phyloP scores from a whole-genome alignment of 176 grass and related monocot genomes.

The Musa schizocarpa region DNA sequence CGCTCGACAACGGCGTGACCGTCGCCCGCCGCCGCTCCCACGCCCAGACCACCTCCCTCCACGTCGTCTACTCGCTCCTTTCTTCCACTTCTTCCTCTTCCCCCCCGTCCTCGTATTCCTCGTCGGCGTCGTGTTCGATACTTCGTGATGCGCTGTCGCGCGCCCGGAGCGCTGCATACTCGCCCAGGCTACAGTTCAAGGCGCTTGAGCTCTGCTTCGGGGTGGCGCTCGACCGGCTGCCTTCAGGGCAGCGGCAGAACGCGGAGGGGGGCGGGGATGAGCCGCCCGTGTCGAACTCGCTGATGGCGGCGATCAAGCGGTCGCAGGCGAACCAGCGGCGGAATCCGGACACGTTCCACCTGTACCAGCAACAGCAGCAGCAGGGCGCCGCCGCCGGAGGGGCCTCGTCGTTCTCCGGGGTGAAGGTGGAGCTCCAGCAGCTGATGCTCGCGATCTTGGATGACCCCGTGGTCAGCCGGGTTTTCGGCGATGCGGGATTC shows the following conservation, averaged over 20 bases:
- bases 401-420: conserved; percentile 25
- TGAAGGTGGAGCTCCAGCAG: conserved; percentile 73
- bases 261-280: conserved; percentile 12
- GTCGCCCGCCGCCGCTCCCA: conserved; percentile 24
- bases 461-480: conserved; percentile 77
- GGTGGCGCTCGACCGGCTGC: conserved; percentile 56
- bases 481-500: conserved; percentile 74
- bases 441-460: conserved; percentile 75
- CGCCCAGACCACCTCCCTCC: conserved; percentile 44
- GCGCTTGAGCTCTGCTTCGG: conserved; percentile 81
- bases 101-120: background rate
- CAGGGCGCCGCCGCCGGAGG: background rate
- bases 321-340: conserved; percentile 80
- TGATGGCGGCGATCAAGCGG: conserved; percentile 89
- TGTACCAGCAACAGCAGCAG: conserved; percentile 47
- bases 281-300: conserved; percentile 77
- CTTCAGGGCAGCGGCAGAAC: background rate
- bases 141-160: conserved; percentile 65
- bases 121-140: conserved; percentile 4
- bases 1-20: conserved; percentile 25
- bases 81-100: conserved; percentile 2
- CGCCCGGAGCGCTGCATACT: conserved; percentile 57
- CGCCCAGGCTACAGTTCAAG: conserved; percentile 71
- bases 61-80: conserved; percentile 38
- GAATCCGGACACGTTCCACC: conserved; percentile 67